A percentile compares a stretch with the other conserved stretches of the same genome.
Conservation (phyloP, 371 early-diverging fungal genomes). For the Apophysomyces trapeziformis region DNA sequence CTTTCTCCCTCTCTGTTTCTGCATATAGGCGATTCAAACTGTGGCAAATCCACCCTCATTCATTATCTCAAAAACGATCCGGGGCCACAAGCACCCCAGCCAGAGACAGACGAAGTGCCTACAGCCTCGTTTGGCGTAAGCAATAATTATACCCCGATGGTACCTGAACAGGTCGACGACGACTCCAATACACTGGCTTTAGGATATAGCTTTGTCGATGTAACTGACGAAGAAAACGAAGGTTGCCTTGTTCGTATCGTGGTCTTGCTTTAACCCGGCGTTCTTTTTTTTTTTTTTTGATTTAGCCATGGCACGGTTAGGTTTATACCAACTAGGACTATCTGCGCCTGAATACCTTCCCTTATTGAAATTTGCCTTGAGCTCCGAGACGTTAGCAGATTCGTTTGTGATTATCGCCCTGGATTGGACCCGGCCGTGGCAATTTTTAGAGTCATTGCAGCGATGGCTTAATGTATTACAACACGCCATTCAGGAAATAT, state of each 20-base stretch:
- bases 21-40: conserved; percentile 62
- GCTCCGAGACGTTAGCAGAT: conserved; percentile 60
- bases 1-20: no score
- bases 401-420: conserved; percentile 74
- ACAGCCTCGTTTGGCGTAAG: conserved; percentile 26
- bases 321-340: conserved; percentile 78
- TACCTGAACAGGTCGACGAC: conserved; percentile 15
- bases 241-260: conserved; percentile 31
- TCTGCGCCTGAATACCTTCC: conserved; percentile 68
- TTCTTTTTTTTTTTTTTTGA: conserved; percentile 14
- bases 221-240: conserved; percentile 79
- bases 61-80: conserved; percentile 64
- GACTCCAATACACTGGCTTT: conserved; percentile 63
- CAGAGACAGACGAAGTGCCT: conserved; percentile 30
- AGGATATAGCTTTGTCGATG: conserved; percentile 77
- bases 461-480: conserved; percentile 76
- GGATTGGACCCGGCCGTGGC: conserved; percentile 92
- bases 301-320: conserved; percentile 76
- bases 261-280: conserved; percentile 1
- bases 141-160: conserved; percentile 33
- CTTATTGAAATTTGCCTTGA: conserved; percentile 72
- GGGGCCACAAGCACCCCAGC: conserved; percentile 34
- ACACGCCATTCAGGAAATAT: conserved; percentile 51
- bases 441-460: conserved; percentile 75
- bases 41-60: conserved; percentile 72